These are phyloP conservation scores for Macrolepiota dolichaula DNA, from an alignment of 768 basidiomycete species.

Conservation along the genomic window DNA sequence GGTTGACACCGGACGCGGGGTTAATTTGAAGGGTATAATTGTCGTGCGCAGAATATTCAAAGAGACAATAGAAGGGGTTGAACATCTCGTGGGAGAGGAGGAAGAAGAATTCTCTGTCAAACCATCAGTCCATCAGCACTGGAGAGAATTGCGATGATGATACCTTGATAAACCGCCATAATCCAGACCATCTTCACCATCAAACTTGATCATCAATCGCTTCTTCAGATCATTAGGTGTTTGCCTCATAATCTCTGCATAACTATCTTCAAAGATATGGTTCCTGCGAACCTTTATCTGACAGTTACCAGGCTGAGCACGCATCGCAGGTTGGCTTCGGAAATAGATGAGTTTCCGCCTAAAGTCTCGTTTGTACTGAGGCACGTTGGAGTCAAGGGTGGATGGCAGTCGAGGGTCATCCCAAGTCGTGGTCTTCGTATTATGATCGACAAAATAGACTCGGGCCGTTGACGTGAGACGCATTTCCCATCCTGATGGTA, in stretches of 20 bases:
- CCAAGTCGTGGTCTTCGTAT: constrained; percentile 99
- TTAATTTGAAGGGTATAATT: constrained; percentile 99
- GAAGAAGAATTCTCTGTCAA: constrained; percentile 96
- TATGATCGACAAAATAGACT: constrained; percentile 99
- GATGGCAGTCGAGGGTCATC: constrained; percentile 97
- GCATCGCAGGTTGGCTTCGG: constrained; percentile 96
- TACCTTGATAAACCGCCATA: constrained; percentile 97
- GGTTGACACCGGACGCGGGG: constrained; percentile 96
- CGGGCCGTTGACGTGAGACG: constrained; percentile 96
- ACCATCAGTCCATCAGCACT: neutral
- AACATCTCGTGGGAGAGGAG: constrained; percentile 99
- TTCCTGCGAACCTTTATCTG: constrained; percentile 98
- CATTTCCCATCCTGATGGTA: constrained; percentile 99
- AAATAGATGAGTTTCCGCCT: constrained; percentile 99
- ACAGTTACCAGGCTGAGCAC: constrained; percentile 97
- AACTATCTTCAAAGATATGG: constrained; percentile 99
- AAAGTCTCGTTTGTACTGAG: constrained; percentile 99
- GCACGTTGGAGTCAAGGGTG: constrained; percentile 92
- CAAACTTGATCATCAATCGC: constrained; percentile 99
- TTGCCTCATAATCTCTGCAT: constrained; percentile 99
- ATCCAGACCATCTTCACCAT: constrained; percentile 97
- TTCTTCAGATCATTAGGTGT: constrained; percentile 98
- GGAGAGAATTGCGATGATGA: neutral
- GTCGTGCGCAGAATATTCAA: constrained; percentile 99
- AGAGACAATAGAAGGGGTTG: constrained; percentile 99